Evolutionary conservation across 164 flowering plant species (phyloP), one percentile per base, ranked within the genome.

Genomic region (Paratinospora sagittata): DNA sequence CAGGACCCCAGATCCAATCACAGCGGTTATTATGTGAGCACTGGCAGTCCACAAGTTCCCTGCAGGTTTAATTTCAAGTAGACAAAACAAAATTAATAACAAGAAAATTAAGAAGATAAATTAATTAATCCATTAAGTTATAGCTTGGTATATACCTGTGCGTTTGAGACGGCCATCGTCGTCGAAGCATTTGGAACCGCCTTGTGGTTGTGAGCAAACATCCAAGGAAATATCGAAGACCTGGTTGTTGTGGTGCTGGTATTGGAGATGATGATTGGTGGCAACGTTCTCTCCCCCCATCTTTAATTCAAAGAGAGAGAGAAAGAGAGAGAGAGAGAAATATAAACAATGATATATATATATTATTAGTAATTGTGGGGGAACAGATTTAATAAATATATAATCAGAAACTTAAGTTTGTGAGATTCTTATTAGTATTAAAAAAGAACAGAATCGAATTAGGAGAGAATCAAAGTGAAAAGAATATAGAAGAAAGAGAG

Each of bases 1-100:
- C 3, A 76, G 71, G 21, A 76, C 78, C 60, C 78, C 78, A 10
- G 77, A 74, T 10, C 77, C 77, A 13, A 74, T 69, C 55, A 74
- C 77, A 16, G 77, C 69, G 19, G 77, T 74, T 69, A 74, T 65
- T 36, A 74, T 74, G 52, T 74, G 77, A 21, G 77, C 41, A n/a
- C 64, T 74, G 8, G 77, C 73, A 0, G 73, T 74, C 73, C 77
- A 74, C 16, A 74, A 43, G 36, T 27, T 74, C 36, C 77, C 77
- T 74, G 67, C 17, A 30, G 34, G 34, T 30, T 30, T 30, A n/a
- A n/a, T n/a, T n/a, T n/a, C n/a, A n/a, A n/a, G n/a, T n/a, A n/a
- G n/a, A 33, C 10, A 30, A 19, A 14, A 24, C 27, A 63, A 19
- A 23, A 64, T 60, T 14, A 30, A 19, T 8, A 55, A 5, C 61